Evolutionary conservation across 1,284 basidiomycete genomes (phyloP).

Genomic region (Ustilago bromivora): DNA sequence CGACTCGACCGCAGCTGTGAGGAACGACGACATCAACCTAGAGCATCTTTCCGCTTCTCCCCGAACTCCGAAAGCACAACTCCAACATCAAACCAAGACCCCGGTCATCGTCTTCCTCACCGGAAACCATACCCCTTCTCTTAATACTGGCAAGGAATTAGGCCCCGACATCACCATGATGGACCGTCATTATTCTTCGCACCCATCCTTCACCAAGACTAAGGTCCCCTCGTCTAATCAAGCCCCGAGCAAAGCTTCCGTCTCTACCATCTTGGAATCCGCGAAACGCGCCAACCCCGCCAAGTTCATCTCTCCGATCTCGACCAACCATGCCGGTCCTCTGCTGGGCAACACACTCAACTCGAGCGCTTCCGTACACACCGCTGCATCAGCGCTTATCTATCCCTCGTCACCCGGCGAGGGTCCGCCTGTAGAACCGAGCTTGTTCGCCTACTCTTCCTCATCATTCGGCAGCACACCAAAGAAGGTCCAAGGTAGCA

Average conservation of each 20-base stretch:
- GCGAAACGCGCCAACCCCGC: conserved; percentile 25
- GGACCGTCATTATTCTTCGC: conserved; percentile 31
- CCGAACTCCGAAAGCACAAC: neutral
- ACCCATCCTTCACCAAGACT: conserved; percentile 7
- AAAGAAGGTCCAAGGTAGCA: conserved; percentile 39
- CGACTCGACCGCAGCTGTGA: conserved; percentile 40
- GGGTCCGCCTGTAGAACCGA: conserved; percentile 43
- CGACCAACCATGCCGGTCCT: conserved; percentile 3
- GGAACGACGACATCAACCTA: conserved; percentile 29
- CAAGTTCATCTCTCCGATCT: conserved; percentile 5
- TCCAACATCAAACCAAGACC: neutral
- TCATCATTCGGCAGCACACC: conserved; percentile 10
- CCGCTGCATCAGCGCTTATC: conserved; percentile 2
- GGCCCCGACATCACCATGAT: conserved; percentile 15
- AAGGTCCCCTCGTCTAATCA: conserved; percentile 19
- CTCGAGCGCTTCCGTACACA: conserved; percentile 14
- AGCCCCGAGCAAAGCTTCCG: conserved; percentile 22
- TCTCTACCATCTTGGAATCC: conserved; percentile 48
- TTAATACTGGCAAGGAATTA: neutral
- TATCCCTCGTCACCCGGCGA: conserved; percentile 19
- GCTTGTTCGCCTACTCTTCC: conserved; percentile 42
- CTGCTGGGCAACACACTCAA: conserved; percentile 33
- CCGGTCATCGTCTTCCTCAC: neutral
- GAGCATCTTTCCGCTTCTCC: neutral
- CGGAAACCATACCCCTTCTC: neutral